Conservation (phyloP, 257 asterid species). For the Solanum chiquidenum region DNA sequence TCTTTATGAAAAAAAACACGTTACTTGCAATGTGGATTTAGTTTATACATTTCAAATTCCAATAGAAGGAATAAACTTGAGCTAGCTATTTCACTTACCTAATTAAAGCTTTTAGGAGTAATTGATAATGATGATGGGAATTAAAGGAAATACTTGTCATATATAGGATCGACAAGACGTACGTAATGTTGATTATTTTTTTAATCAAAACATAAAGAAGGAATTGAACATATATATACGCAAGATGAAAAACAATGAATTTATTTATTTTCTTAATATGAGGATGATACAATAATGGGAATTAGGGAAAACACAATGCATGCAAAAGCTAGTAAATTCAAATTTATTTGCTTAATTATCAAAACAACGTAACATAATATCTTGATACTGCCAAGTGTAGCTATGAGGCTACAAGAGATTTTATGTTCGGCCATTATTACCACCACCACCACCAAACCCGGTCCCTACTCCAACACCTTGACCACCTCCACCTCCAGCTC, state of each 20-base stretch:
- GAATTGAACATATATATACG: neutral
- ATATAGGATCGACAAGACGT: neutral
- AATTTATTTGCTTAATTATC: neutral
- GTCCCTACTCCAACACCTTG: slow-evolving; percentile 3
- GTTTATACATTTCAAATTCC: neutral
- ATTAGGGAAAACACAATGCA: neutral
- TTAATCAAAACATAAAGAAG: neutral
- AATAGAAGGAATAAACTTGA: neutral
- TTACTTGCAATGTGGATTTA: neutral
- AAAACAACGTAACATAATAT: neutral
- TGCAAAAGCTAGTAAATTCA: neutral
- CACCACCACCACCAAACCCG: neutral
- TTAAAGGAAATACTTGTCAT: neutral
- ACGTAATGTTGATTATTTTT: neutral
- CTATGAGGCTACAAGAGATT: neutral
- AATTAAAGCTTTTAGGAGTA: neutral
- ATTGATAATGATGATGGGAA: neutral
- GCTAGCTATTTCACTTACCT: neutral
- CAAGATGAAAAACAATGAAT: neutral
- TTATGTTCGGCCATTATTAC: neutral
- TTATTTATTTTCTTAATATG: neutral
- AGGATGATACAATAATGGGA: neutral
- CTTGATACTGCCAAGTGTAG: neutral
- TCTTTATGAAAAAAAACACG: neutral
- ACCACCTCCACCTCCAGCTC: slow-evolving; percentile 1